Evolutionary conservation across 768 basidiomycete genomes (phyloP), one percentile per base, ranked within the genome.

Genomic region (Lentinula edodes): DNA sequence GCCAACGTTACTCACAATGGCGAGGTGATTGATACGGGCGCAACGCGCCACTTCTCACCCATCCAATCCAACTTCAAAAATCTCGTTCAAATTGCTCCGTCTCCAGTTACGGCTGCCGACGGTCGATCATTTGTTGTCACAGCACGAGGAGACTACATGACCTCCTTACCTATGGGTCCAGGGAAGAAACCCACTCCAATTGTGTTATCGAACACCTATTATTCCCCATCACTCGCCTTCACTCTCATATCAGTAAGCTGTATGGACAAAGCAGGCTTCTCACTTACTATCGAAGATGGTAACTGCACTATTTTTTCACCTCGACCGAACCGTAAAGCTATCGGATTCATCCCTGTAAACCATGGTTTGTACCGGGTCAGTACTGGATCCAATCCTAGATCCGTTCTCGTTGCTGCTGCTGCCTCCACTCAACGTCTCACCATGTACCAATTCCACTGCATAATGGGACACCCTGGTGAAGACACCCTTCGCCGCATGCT

Each of bases 21-120:
- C n/a, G 58, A 64, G 52, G 70, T 70, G 20, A 63, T 71, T 23
- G 71, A 78, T 64, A 71, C 72, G 56, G 73, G 76, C 36, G 70
- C 74, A 7, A 72, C 63, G 9, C 64, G 63, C 18, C 75, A 76
- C 53, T 74, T 76, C 66, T 68, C 72, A 5, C 74, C 72, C 0
- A 64, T 71, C 52, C 58, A 67, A 7, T 28, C 64, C 16, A 59
- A 63, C 18, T 71, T 78, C 62, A 38, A 65, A 36, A 70, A 70
- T 50, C 75, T 65, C 56, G 13, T 34, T 15, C 18, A 32, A 2
- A 53, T 56, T n/a, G 12, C 51, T n/a, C 67, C 64, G 10, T 53
- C 64, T 12, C 63, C 69, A 6, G 71, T 76, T 32, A 13, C 59
- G 18, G 66, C 71, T 1, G 73, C 74, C 5, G 68, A 76, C 55